Percentiles rank a stretch among this genome's conserved stretches.
phyloP scores from a whole-genome alignment of 73 alveolate genomes.

The Tetrahymena borealis region DNA sequence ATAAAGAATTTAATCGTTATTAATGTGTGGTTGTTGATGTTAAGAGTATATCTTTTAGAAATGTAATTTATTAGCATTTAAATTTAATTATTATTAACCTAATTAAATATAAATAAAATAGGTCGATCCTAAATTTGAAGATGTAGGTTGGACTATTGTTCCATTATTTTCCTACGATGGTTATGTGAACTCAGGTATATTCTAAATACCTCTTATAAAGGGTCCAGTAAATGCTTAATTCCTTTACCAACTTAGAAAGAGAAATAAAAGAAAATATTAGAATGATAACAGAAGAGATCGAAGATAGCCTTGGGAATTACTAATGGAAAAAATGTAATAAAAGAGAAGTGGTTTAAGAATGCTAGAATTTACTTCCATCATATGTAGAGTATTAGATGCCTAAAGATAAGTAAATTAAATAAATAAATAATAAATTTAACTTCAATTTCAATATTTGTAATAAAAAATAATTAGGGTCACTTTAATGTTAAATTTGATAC shows the following conservation, averaged over 20 bases:
- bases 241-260: slow-evolving; percentile 40
- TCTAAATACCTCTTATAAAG: slow-evolving; percentile 59
- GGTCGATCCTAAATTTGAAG: slow-evolving; percentile 56
- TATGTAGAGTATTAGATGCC: slow-evolving; percentile 73
- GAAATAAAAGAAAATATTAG: slow-evolving; percentile 50
- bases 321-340: slow-evolving; percentile 29
- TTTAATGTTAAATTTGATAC: slow-evolving; percentile 54
- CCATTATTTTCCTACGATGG: slow-evolving; percentile 63
- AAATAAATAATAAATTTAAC: not conserved
- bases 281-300: slow-evolving; percentile 24
- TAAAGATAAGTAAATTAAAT: slow-evolving; percentile 47
- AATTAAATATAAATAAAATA: not conserved
- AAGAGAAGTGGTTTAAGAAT: slow-evolving; percentile 18
- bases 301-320: slow-evolving; percentile 51
- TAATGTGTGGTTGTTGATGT: slow-evolving; percentile 34
- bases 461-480: slow-evolving; percentile 50
- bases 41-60: slow-evolving; percentile 5
- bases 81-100: not conserved
- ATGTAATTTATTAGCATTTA: not conserved
- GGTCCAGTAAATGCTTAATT: slow-evolving; percentile 53
- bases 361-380: slow-evolving; percentile 57
- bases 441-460: not conserved
- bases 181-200: slow-evolving; percentile 59
- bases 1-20: slow-evolving; percentile 29
- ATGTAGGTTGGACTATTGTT: slow-evolving; percentile 73